These are phyloP conservation scores for Ascosphaera aggregata DNA, from an alignment of 2,329 filamentous ascomycete species.

Conservation along the genomic window DNA sequence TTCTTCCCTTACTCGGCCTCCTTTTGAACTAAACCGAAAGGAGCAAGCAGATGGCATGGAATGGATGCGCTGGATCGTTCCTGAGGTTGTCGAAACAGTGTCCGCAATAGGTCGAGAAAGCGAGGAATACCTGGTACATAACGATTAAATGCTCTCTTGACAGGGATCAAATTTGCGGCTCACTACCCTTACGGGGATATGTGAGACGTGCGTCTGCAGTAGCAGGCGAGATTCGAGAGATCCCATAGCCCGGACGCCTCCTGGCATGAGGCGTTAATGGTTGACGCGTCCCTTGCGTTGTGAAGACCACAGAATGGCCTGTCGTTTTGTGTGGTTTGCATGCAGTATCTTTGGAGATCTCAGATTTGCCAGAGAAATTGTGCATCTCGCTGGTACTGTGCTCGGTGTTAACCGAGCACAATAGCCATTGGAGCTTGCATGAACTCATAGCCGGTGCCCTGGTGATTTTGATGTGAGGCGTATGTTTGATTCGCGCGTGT, in stretches of 20 bases:
- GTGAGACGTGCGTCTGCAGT: not conserved
- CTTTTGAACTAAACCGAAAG: not conserved
- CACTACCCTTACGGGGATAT: not conserved
- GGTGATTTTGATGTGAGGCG: not conserved
- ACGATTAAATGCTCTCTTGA: not conserved
- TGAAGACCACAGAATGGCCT: not conserved
- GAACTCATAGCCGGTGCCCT: not conserved
- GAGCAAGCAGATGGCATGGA: not conserved
- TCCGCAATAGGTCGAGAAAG: not conserved
- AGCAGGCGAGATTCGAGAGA: not conserved
- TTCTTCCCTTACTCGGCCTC: not conserved
- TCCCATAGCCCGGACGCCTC: not conserved
- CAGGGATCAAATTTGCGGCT: not conserved
- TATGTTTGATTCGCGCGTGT: too few species aligned
- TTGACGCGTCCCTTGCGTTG: not conserved
- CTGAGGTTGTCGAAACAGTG: not conserved
- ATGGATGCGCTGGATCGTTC: not conserved
- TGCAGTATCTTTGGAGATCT: not conserved
- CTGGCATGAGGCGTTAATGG: not conserved
- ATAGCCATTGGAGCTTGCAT: not conserved
- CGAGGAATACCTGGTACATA: not conserved
- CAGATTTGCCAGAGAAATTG: not conserved
- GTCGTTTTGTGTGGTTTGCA: not conserved
- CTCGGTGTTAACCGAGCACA: not conserved
- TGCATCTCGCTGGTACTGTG: not conserved